Percentiles rank a stretch among this genome's conserved stretches.
Conservation (phyloP, 306 rosid species). For the Sindora glabra region DNA sequence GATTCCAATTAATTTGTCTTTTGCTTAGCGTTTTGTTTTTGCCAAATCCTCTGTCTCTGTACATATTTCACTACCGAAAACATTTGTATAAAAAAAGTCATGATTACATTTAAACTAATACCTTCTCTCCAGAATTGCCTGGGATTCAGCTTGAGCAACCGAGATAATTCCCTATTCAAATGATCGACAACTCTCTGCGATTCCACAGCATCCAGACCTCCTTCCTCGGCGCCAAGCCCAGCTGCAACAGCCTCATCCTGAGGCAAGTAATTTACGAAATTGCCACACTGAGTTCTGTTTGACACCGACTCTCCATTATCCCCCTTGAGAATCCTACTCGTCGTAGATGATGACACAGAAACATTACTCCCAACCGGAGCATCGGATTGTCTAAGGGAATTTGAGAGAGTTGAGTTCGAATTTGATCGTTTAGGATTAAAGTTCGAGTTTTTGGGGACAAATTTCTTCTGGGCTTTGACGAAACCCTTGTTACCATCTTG, state of each 20-base stretch:
- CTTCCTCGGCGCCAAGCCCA: conserved; percentile 78
- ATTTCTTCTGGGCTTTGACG: conserved; percentile 45
- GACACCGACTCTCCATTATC: conserved; percentile 39
- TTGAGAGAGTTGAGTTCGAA: conserved; percentile 51
- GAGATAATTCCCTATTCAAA: conserved; percentile 67
- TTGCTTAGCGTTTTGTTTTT: no score
- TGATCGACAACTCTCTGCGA: conserved; percentile 95
- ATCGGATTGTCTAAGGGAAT: conserved; percentile 50
- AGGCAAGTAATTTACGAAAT: conserved; percentile 76
- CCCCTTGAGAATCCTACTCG: conserved; percentile 26
- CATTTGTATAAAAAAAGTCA: background rate
- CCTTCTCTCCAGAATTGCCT: conserved; percentile 91
- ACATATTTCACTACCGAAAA: background rate
- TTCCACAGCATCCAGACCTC: conserved; percentile 80
- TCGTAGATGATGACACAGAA: background rate
- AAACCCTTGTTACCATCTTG: conserved; percentile 50
- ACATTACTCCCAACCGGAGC: conserved; percentile 5
- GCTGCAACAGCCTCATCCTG: conserved; percentile 94
- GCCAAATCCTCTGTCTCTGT: no score
- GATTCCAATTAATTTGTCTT: background rate
- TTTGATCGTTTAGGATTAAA: conserved; percentile 16
- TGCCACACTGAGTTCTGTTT: conserved; percentile 29
- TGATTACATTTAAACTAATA: background rate
- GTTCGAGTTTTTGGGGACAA: conserved; percentile 51
- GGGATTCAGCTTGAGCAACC: conserved; percentile 73